A percentile compares a stretch with the other conserved stretches of the same genome.
These are phyloP conservation scores for Penicillium sp. DNA, from an alignment of 2,329 filamentous ascomycete genomes.

Conservation along the genomic window DNA sequence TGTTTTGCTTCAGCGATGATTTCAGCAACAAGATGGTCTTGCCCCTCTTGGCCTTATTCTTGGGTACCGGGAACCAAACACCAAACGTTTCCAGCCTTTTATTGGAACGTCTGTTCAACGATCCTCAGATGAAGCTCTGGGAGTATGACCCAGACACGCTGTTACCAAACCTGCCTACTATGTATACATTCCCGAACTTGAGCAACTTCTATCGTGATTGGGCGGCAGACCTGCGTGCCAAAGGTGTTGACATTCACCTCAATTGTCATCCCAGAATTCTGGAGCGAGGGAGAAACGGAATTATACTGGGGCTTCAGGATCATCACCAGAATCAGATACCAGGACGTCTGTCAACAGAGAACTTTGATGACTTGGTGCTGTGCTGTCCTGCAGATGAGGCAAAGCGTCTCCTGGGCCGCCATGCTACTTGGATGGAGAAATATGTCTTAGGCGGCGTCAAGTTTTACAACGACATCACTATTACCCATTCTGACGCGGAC, in stretches of 20 bases:
- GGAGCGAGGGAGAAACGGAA: constrained; percentile 50
- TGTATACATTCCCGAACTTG: constrained; percentile 61
- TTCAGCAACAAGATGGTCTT: constrained; percentile 69
- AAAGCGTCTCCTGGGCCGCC: constrained; percentile 51
- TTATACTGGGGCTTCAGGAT: constrained; percentile 42
- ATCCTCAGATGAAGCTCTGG: constrained; percentile 59
- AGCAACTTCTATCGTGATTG: constrained; percentile 56
- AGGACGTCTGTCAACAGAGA: constrained; percentile 38
- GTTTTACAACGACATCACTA: constrained; percentile 60
- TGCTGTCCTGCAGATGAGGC: constrained; percentile 55
- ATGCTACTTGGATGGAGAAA: constrained; percentile 58
- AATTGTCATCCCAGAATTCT: constrained; percentile 38
- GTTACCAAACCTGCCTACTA: constrained; percentile 53
- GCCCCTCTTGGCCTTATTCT: constrained; percentile 68
- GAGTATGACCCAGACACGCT: constrained; percentile 55
- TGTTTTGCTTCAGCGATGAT: constrained; percentile 66
- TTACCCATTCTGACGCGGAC: constrained; percentile 56
- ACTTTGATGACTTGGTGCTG: constrained; percentile 58
- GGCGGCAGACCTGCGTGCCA: constrained; percentile 50
- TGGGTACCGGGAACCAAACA: constrained; percentile 71
- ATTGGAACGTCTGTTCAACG: constrained; percentile 58
- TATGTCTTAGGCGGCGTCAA: constrained; percentile 67
- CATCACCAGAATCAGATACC: constrained; percentile 4
- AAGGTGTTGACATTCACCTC: constrained; percentile 55
- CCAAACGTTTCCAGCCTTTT: constrained; percentile 67